Evolutionary conservation across 2,329 filamentous ascomycete genomes (phyloP), one percentile per base, ranked within the genome.

Genomic region (Aspergillus eucalypticola): DNA sequence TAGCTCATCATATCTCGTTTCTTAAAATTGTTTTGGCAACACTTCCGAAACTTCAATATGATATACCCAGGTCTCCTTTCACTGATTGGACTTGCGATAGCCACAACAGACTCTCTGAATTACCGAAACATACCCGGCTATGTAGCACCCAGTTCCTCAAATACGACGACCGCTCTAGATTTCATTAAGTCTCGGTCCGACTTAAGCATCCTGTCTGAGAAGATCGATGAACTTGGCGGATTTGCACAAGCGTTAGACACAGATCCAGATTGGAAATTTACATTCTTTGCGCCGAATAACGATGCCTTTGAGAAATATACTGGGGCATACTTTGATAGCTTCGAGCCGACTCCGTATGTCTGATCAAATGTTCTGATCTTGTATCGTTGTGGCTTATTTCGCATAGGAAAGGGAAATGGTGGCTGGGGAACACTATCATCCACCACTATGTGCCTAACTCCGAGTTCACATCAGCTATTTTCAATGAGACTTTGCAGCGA

Each of bases 261-360:
- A 2, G 52, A 56, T 8, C 61, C 69, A 1, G 64, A 60, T 1
- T 74, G 67, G 67, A 64, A 67, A 17, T 75, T 68, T 48, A 73
- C 69, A 23, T 73, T 74, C 58, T 74, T 74, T 49, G 72, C 70
- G 2, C 70, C 70, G 3, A 71, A 67, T 2, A 66, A 74, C 38
- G 62, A 65, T 3, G 71, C 71, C 8, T 74, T 75, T 50, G 32
- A 54, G 4, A 64, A 66, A 15, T 62, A 71, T 29, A 73, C 70
- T 0, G 68, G 70, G 1, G 39, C 66, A 35, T 73, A 73, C 56
- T 72, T 53, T 8, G 13, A 38, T 10, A 41, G 46, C 1, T 60
- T 60, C 6, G 25, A 35, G 11, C n/a, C 23, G 0, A 60, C 48
- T 1, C 58, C 58, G 58, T 60, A 41, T 49, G 17, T 35, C 32